Evolutionary conservation across 768 basidiomycete species (phyloP).

Genomic region (Termitomyces sp.): DNA sequence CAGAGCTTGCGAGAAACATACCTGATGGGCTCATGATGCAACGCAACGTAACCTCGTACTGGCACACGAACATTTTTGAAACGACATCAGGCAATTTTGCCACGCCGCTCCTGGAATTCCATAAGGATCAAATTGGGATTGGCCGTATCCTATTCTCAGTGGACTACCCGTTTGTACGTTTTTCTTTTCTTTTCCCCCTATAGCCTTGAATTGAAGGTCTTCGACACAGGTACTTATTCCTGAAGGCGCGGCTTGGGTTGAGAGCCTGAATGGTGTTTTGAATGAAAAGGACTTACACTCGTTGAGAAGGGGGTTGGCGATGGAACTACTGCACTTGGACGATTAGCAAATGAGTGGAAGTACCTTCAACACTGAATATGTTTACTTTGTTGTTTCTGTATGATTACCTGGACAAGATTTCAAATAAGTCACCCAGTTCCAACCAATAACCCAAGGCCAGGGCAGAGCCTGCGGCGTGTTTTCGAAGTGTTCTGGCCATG

Average conservation of each 20-base stretch:
- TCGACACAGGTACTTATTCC: conserved; percentile 15
- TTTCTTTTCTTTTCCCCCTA: not conserved
- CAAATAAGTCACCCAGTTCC: not conserved
- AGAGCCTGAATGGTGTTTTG: conserved; percentile 17
- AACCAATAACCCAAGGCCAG: not conserved
- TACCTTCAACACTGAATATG: not conserved
- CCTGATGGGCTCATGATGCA: conserved; percentile 30
- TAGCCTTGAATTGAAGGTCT: not conserved
- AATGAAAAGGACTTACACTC: conserved; percentile 17
- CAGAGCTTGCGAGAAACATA: conserved; percentile 26
- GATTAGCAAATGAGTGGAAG: conserved; percentile 7
- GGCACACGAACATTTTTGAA: conserved; percentile 33
- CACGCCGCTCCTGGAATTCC: conserved; percentile 32
- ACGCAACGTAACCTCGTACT: conserved; percentile 31
- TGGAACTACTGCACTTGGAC: conserved; percentile 23
- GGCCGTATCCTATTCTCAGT: conserved; percentile 37
- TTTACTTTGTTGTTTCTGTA: not conserved
- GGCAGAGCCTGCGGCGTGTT: too few relatives aligned
- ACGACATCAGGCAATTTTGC: conserved; percentile 37
- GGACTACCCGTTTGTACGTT: conserved; percentile 29
- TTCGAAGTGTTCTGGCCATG: not conserved
- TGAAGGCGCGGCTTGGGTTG: conserved; percentile 20
- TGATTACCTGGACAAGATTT: not conserved
- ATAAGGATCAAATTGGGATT: conserved; percentile 33
- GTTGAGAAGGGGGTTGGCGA: conserved; percentile 23